These are phyloP conservation scores for Schoenoplectus tabernaemontani DNA, from an alignment of 202 grass and related monocot species.

Conservation along the genomic window DNA sequence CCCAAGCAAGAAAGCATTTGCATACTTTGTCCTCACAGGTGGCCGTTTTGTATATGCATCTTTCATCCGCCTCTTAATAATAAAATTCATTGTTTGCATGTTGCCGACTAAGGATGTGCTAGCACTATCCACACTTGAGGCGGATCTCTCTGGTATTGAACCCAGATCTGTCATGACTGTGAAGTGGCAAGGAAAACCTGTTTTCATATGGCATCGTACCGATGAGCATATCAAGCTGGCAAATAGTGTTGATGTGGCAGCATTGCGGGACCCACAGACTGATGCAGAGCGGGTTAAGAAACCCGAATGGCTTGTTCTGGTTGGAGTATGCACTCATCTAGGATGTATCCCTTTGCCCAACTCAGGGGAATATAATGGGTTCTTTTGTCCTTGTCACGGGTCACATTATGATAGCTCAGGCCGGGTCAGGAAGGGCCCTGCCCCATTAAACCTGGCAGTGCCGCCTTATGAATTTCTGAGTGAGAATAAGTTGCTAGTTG, in stretches of 20 bases:
- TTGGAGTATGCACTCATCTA: conserved; percentile 3
- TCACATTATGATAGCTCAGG: conserved; percentile 28
- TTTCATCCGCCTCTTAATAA: conserved; percentile 21
- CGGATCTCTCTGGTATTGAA: conserved; percentile 27
- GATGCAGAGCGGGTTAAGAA: conserved; percentile 24
- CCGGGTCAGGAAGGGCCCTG: conserved; percentile 22
- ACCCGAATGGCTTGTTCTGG: conserved; percentile 28
- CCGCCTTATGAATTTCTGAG: conserved; percentile 21
- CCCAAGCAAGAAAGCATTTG: conserved; percentile 31
- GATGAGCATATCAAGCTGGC: conserved; percentile 24
- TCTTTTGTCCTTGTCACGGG: conserved; percentile 27
- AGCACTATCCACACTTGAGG: conserved; percentile 22
- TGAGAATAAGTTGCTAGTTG: conserved; percentile 27
- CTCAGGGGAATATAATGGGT: conserved; percentile 26
- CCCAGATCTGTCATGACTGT: conserved; percentile 22
- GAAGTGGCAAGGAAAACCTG: conserved; percentile 33
- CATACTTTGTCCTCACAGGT: conserved; percentile 24
- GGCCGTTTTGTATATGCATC: conserved; percentile 24
- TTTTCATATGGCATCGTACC: conserved; percentile 29
- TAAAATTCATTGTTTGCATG: conserved; percentile 28
- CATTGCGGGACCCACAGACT: conserved; percentile 18
- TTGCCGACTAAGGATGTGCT: conserved; percentile 24
- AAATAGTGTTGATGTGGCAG: conserved; percentile 20
- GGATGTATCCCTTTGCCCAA: conserved; percentile 26
- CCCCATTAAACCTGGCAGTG: conserved; percentile 22